Conservation (phyloP, 305 asterid species). For the Solanum hybrid region DNA sequence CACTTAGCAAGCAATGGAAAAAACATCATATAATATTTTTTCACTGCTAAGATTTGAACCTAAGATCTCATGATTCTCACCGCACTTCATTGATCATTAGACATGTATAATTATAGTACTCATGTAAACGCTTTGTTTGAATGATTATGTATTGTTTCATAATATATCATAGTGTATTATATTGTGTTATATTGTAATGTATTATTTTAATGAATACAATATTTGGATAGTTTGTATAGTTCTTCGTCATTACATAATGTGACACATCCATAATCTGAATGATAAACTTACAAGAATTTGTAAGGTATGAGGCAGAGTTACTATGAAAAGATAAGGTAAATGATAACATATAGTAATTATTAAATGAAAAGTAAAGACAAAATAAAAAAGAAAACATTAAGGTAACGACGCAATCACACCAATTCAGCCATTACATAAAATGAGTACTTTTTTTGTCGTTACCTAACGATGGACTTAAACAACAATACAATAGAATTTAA, state of each 20-base stretch:
- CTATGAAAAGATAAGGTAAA: background rate
- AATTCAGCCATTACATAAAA: background rate
- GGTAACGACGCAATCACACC: no score
- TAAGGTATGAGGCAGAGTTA: no score
- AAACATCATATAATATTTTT: background rate
- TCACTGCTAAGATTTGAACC: background rate
- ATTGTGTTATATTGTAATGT: no score
- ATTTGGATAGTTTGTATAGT: no score
- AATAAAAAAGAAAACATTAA: no score
- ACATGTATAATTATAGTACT: background rate
- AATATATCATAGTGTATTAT: no score
- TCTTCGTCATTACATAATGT: no score
- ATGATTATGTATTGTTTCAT: background rate
- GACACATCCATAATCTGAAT: background rate
- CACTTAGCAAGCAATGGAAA: background rate
- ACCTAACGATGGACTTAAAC: background rate
- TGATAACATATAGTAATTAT: background rate
- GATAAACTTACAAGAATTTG: background rate
- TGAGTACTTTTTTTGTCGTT: background rate
- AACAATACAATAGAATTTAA: no score
- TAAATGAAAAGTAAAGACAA: background rate
- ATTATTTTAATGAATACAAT: background rate
- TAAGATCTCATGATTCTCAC: background rate
- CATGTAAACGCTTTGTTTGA: background rate
- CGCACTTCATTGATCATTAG: background rate